Percentiles rank a stretch among this genome's conserved stretches.
phyloP scores from a whole-genome alignment of 257 asterid genomes.

The Asclepias syriaca region DNA sequence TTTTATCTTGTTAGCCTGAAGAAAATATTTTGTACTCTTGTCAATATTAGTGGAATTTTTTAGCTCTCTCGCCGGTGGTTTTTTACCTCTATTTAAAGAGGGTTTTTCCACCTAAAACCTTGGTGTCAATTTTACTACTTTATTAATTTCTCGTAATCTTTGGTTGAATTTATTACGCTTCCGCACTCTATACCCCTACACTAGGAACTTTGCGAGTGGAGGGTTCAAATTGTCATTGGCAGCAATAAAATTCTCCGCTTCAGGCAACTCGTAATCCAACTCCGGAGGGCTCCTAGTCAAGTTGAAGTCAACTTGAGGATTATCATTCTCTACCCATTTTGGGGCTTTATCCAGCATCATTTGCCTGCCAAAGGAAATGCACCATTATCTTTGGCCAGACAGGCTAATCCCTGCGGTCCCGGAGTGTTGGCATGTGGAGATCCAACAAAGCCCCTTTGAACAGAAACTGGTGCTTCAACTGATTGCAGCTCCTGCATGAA shows the following conservation, averaged over 20 bases:
- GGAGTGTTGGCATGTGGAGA: constrained; percentile 34
- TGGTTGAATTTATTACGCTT: no score
- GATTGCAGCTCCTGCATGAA: constrained; percentile 84
- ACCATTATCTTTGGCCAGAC: constrained; percentile 32
- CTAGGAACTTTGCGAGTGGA: no score
- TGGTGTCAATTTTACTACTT: no score
- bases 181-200: no score
- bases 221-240: no score
- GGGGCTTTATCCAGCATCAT: constrained; percentile 34
- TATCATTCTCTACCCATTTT: constrained; percentile 50
- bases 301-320: constrained; percentile 31
- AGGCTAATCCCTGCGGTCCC: constrained; percentile 35
- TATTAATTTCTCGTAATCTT: no score
- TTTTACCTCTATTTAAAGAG: no score
- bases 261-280: constrained; percentile 53
- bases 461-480: constrained; percentile 78
- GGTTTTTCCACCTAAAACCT: no score
- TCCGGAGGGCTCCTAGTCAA: constrained; percentile 30
- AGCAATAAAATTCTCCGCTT: constrained; percentile 53
- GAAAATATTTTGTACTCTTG: no score
- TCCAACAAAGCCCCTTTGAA: constrained; percentile 50
- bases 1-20: no score
- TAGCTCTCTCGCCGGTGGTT: no score
- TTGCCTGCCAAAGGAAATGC: constrained; percentile 29
- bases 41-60: no score